Evolutionary conservation across 768 basidiomycete species (phyloP).

Genomic region (Boletus reticuloceps): DNA sequence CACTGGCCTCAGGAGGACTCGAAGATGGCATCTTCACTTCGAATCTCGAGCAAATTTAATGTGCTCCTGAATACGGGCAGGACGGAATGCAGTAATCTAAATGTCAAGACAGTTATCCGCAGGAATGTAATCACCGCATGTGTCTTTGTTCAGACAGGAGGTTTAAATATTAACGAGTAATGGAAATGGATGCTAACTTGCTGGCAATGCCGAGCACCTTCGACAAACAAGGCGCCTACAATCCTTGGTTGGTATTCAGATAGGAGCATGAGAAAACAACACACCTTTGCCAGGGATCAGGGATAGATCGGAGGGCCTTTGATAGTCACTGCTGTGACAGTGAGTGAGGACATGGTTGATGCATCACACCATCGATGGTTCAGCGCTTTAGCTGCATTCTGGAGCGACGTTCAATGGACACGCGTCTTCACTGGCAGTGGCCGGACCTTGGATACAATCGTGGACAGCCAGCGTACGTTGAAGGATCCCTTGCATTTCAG

Average conservation of each 20-base stretch:
- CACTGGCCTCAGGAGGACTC: too few relatives aligned
- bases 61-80: too few relatives aligned
- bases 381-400: background rate
- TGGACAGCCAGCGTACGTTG: background rate
- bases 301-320: background rate
- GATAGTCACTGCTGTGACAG: background rate
- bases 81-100: too few relatives aligned
- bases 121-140: background rate
- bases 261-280: background rate
- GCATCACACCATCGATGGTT: background rate
- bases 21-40: too few relatives aligned
- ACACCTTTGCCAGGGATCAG: background rate
- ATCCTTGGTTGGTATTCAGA: background rate
- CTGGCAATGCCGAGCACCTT: constrained; percentile 32
- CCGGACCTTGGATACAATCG: background rate
- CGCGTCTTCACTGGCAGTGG: too few relatives aligned
- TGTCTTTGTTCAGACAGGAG: background rate
- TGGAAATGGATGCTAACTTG: constrained; percentile 26
- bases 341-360: constrained; percentile 9
- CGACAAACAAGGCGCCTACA: constrained; percentile 3
- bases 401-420: background rate
- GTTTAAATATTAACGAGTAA: background rate
- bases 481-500: constrained; percentile 3
- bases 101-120: too few relatives aligned
- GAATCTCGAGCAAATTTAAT: too few relatives aligned